phyloP scores from a whole-genome alignment of 2,329 filamentous ascomycete genomes.

The Nemania diffusa region DNA sequence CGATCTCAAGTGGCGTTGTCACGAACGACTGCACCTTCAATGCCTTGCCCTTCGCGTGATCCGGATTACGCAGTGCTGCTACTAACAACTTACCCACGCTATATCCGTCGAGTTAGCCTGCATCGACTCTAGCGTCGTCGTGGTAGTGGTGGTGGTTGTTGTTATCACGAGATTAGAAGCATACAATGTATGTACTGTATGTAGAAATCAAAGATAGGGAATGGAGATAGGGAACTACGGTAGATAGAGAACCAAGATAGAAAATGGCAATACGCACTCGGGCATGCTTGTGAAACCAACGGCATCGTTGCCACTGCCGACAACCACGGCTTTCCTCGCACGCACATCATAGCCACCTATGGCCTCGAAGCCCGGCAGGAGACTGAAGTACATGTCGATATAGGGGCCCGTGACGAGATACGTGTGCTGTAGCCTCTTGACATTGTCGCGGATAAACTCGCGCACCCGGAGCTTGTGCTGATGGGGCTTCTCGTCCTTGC shows the following conservation, averaged over 20 bases:
- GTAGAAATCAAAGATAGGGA: background rate
- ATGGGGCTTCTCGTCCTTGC: slow-evolving; percentile 67
- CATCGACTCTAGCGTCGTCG: background rate
- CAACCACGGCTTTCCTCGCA: slow-evolving; percentile 66
- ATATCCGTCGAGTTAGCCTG: slow-evolving; percentile 16
- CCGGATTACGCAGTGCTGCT: slow-evolving; percentile 67
- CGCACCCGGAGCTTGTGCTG: slow-evolving; percentile 72
- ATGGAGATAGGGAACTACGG: background rate
- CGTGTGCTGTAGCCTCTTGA: slow-evolving; percentile 62
- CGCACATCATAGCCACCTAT: slow-evolving; percentile 69
- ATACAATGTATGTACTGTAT: background rate
- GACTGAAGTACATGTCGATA: slow-evolving; percentile 63
- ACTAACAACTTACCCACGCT: slow-evolving; percentile 75
- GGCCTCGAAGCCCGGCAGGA: slow-evolving; percentile 51
- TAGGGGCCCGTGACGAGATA: slow-evolving; percentile 73
- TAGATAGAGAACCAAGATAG: background rate
- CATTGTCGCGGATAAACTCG: slow-evolving; percentile 58
- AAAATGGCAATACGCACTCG: slow-evolving; percentile 64
- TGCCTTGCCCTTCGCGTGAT: slow-evolving; percentile 63
- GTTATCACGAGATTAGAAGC: background rate
- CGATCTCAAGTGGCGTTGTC: slow-evolving; percentile 68
- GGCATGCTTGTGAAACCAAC: slow-evolving; percentile 77
- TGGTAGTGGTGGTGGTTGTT: too few species aligned
- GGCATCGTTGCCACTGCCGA: slow-evolving; percentile 69
- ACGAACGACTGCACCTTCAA: slow-evolving; percentile 79